Conservation (phyloP, 1,284 basidiomycete genomes). For the Rhodotorula glutinis region DNA sequence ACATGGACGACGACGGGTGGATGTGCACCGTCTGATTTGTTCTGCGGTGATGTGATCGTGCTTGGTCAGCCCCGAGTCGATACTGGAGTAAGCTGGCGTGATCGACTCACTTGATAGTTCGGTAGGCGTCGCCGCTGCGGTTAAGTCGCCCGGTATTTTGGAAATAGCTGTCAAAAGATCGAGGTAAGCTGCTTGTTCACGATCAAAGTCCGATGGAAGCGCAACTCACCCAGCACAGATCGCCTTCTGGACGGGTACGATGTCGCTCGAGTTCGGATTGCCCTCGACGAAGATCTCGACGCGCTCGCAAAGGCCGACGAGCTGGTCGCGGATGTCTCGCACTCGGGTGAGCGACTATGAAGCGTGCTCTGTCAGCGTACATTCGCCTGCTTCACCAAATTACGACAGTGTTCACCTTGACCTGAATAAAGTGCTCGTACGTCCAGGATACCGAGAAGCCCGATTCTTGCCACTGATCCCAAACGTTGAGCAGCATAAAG, state of each 20-base stretch:
- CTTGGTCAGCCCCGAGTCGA: too few species aligned
- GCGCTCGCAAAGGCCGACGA: slow-evolving; percentile 90
- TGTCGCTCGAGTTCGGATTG: slow-evolving; percentile 86
- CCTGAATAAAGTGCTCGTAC: slow-evolving; percentile 88
- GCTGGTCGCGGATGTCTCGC: slow-evolving; percentile 90
- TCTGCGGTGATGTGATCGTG: slow-evolving; percentile 56
- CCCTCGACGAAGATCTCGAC: slow-evolving; percentile 87
- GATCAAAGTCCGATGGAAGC: slow-evolving; percentile 46
- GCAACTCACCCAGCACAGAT: slow-evolving; percentile 74
- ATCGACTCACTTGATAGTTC: slow-evolving; percentile 41
- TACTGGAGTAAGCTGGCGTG: too few species aligned
- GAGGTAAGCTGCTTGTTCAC: neutral
- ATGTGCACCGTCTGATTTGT: slow-evolving; percentile 94
- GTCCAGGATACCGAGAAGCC: slow-evolving; percentile 76
- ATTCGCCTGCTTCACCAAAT: too few species aligned
- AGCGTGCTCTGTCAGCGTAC: too few species aligned
- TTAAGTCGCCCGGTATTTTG: slow-evolving; percentile 45
- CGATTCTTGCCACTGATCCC: slow-evolving; percentile 97
- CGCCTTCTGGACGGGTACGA: slow-evolving; percentile 89
- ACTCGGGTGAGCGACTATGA: slow-evolving; percentile 80
- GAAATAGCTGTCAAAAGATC: slow-evolving; percentile 27
- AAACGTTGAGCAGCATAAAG: slow-evolving; percentile 94
- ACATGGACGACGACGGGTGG: slow-evolving; percentile 90
- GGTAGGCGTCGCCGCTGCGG: slow-evolving; percentile 45
- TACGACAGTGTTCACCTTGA: too few species aligned